Evolutionary conservation across 495 filamentous ascomycete genomes (phyloP).

Genomic region (Aspergillus egyptiacus): DNA sequence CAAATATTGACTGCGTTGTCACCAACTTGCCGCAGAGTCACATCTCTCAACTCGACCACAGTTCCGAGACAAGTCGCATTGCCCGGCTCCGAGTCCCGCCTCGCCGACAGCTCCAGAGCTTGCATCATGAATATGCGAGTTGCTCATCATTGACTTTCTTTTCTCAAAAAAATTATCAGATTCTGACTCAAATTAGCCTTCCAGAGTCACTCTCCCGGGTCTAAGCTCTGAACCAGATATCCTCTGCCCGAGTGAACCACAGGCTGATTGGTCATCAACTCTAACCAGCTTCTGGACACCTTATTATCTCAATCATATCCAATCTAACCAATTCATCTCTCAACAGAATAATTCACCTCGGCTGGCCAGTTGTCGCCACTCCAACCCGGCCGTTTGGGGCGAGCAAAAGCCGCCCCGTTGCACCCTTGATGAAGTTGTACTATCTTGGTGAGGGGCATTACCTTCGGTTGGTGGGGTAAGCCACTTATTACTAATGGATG

Average conservation of each 20-base stretch:
- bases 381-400: background rate
- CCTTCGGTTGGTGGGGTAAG: slow-evolving; percentile 9
- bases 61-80: background rate
- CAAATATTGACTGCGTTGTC: background rate
- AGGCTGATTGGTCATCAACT: slow-evolving; percentile 4
- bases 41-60: background rate
- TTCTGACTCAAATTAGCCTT: slow-evolving; percentile 2
- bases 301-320: background rate
- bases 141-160: background rate
- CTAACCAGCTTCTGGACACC: background rate
- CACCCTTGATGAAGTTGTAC: background rate
- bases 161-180: background rate
- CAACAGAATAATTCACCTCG: background rate
- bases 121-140: background rate
- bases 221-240: background rate
- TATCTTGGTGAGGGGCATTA: slow-evolving; percentile 5
- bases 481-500: background rate
- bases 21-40: background rate
- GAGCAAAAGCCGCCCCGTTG: background rate
- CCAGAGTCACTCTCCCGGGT: background rate
- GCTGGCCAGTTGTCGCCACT: slow-evolving; percentile 1
- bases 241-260: background rate
- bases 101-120: background rate
- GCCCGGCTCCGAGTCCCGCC: background rate
- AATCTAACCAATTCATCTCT: background rate